Percentiles rank a stretch among this genome's conserved stretches.
These are phyloP conservation scores for Aspergillus sp. DNA, from an alignment of 2,329 filamentous ascomycete genomes.

Conservation along the genomic window DNA sequence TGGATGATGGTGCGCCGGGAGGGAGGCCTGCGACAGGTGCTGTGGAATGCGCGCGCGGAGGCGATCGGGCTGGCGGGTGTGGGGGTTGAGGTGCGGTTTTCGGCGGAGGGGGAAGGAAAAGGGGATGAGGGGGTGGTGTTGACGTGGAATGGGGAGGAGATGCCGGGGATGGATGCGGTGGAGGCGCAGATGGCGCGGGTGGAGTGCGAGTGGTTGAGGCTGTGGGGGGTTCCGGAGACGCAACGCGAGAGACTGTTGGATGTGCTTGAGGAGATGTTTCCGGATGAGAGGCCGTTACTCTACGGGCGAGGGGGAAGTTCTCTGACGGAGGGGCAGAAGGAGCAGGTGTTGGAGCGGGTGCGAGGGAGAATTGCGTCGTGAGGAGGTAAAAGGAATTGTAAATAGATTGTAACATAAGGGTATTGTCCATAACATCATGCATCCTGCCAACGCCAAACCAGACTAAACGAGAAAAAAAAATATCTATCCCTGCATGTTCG, in stretches of 20 bases:
- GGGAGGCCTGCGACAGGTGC: constrained; percentile 38
- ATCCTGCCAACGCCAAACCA: constrained; percentile 16
- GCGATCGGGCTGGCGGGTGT: constrained; percentile 37
- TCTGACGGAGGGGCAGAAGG: constrained; percentile 22
- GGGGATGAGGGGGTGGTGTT: constrained; percentile 23
- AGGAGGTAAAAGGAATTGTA: neutral
- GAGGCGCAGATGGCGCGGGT: constrained; percentile 22
- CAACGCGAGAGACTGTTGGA: constrained; percentile 27
- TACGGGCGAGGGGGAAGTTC: constrained; percentile 4
- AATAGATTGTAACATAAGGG: constrained; percentile 10
- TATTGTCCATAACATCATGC: constrained; percentile 5
- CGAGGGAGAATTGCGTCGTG: neutral
- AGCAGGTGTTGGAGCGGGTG: constrained; percentile 15
- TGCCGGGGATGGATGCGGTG: constrained; percentile 31
- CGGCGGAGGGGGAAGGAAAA: constrained; percentile 6
- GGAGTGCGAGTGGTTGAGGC: constrained; percentile 27
- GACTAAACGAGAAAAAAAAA: neutral
- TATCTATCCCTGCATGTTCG: constrained; percentile 64
- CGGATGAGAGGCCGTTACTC: constrained; percentile 22
- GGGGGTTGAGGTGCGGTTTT: constrained; percentile 37
- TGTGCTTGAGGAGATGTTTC: constrained; percentile 24
- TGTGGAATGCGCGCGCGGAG: constrained; percentile 45
- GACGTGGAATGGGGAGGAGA: constrained; percentile 36
- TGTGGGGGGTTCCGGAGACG: constrained; percentile 21
- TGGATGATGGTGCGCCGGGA: constrained; percentile 50